phyloP scores from a whole-genome alignment of 2,329 filamentous ascomycete species.

The Trichoderma citrinoviride region DNA sequence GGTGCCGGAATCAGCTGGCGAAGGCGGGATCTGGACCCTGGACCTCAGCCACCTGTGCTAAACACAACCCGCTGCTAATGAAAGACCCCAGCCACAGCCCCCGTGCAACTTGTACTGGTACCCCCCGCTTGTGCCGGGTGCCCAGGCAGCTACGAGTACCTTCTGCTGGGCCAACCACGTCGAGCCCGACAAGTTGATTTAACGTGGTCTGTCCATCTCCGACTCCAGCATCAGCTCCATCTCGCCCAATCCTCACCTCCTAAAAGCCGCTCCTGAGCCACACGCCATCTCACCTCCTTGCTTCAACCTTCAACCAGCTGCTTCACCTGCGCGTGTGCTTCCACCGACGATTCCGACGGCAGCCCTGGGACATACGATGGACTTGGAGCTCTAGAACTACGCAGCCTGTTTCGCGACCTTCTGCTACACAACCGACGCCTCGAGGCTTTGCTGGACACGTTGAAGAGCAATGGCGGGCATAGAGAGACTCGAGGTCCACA shows the following conservation, averaged over 20 bases:
- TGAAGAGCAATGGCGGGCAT: constrained; percentile 73
- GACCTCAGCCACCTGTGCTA: background rate
- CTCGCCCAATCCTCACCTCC: background rate
- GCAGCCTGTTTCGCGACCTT: constrained; percentile 11
- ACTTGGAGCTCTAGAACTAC: constrained; percentile 16
- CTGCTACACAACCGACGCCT: background rate
- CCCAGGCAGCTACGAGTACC: too few relatives aligned
- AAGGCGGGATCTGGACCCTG: background rate
- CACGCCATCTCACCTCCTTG: background rate
- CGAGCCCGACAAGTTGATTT: constrained; percentile 9
- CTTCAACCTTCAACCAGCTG: constrained; percentile 10
- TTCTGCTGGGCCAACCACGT: constrained; percentile 9
- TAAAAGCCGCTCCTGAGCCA: background rate
- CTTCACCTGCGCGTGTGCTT: background rate
- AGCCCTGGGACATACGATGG: constrained; percentile 14
- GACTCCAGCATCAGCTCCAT: constrained; percentile 16
- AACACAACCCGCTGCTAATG: background rate
- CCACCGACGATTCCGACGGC: constrained; percentile 8
- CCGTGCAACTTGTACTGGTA: background rate
- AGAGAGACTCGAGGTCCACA: constrained; percentile 95
- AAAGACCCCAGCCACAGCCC: constrained; percentile 16
- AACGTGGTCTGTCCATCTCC: constrained; percentile 18
- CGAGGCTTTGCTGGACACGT: background rate
- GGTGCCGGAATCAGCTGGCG: background rate
- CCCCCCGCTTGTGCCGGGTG: background rate